These are phyloP conservation scores for Leccinum cinnamomeum DNA, from an alignment of 1,284 basidiomycete genomes.

Conservation along the genomic window DNA sequence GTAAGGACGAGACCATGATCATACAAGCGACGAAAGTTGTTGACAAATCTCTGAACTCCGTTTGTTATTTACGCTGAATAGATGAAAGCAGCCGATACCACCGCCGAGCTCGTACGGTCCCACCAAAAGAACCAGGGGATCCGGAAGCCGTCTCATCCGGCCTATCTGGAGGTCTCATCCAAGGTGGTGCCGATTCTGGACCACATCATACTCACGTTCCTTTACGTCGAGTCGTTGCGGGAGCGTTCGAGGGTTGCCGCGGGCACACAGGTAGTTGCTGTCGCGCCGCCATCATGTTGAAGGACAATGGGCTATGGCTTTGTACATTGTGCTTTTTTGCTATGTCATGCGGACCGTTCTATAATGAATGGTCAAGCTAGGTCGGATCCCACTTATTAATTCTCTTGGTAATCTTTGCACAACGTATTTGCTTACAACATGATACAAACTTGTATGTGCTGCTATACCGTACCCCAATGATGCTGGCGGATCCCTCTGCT, in stretches of 20 bases:
- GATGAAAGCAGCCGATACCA: conserved; percentile 19
- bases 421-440: background rate
- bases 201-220: conserved; percentile 25
- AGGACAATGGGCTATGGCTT: background rate
- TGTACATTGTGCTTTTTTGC: background rate
- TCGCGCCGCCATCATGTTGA: background rate
- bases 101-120: conserved; percentile 19
- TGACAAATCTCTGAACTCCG: background rate
- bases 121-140: conserved; percentile 25
- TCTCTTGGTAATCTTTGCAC: background rate
- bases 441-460: background rate
- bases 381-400: background rate
- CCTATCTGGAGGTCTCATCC: conserved; percentile 24
- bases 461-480: too few species aligned
- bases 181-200: conserved; percentile 21
- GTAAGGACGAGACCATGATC: background rate
- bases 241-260: background rate
- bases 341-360: background rate
- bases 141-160: conserved; percentile 16
- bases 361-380: background rate
- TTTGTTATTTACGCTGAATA: background rate
- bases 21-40: background rate
- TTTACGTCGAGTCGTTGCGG: conserved; percentile 23
- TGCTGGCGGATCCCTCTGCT: background rate
- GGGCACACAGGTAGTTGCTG: too few species aligned